These are phyloP conservation scores for Prunus persica DNA, from an alignment of 306 rosid genomes.

Conservation along the genomic window Prunus_persica_NCBIv2 NC_034016.1:1823501-1824000, in stretches of 20 bases:
- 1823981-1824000: background rate
- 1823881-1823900: background rate
- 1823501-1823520: slow-evolving; percentile 3
- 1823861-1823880: background rate
- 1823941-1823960: background rate
- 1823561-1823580: slow-evolving; percentile 92
- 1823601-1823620: slow-evolving; percentile 35
- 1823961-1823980: background rate
- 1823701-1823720: background rate
- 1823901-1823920: slow-evolving; percentile 2
- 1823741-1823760: background rate
- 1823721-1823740: background rate
- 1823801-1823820: background rate
- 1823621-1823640: slow-evolving; percentile 23
- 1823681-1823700: background rate
- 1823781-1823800: background rate
- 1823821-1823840: background rate
- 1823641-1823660: slow-evolving; percentile 22
- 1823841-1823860: background rate
- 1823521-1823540: slow-evolving; percentile 22
- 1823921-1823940: background rate
- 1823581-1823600: slow-evolving; percentile 57
- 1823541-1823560: slow-evolving; percentile 83
- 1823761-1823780: background rate
- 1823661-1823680: background rate